Conservation (phyloP, 1,139 yeast genomes). For the Saccharomyces uvarum region DNA sequence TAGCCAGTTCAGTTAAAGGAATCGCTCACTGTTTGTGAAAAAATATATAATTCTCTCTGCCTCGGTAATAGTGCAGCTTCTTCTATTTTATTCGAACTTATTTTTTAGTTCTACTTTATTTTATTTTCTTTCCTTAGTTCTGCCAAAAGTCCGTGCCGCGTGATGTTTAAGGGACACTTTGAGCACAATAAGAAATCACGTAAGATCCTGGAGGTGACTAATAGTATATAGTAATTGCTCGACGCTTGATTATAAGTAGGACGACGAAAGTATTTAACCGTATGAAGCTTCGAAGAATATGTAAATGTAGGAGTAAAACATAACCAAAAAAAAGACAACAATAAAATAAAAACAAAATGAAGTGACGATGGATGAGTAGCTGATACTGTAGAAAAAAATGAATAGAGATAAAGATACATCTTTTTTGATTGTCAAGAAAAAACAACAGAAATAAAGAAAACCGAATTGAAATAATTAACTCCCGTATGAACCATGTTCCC, state of each 20-base stretch:
- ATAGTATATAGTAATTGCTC: background rate
- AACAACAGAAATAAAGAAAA: no score
- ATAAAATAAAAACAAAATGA: background rate
- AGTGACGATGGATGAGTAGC: background rate
- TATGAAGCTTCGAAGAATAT: background rate
- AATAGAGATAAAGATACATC: no score
- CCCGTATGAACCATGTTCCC: background rate
- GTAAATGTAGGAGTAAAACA: background rate
- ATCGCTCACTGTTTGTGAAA: background rate
- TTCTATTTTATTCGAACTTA: background rate
- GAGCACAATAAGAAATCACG: background rate
- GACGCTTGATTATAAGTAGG: background rate
- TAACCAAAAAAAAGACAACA: background rate
- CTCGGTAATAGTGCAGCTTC: background rate
- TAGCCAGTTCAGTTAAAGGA: background rate
- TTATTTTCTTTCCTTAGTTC: background rate
- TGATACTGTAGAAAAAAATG: background rate
- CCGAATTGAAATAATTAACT: no score
- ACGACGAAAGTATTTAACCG: background rate
- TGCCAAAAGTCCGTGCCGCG: background rate
- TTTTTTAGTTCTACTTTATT: background rate
- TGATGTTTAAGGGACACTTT: background rate
- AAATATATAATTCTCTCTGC: background rate
- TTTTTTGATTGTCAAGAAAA: no score
- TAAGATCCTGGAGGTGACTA: background rate